Base-by-base conservation (phyloP, 1,284 basidiomycete genomes). In the Peniophora sp. region DNA sequence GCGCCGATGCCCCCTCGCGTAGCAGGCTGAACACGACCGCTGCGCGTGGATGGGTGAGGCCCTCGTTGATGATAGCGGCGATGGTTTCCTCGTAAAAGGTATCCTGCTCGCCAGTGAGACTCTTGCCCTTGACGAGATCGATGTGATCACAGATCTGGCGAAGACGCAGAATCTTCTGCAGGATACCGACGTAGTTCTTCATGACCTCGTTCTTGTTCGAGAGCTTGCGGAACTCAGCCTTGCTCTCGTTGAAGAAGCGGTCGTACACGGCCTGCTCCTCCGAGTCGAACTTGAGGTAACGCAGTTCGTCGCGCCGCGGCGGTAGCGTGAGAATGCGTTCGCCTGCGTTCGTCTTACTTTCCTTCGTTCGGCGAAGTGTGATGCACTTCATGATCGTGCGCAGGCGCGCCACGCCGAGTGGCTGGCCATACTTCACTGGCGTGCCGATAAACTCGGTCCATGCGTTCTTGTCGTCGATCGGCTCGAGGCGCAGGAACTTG, bases 91-190 rank as follows among this genome's bases (percentile, higher is more conserved):
- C 85, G 59, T 89, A 92, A 12, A 32, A 32, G 3, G 69, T 65
- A 36, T 73, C 68, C 51, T 66, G 70, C 34, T 71, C 73, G 49
- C 73, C 73, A 44, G 62, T 51, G 2, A 77, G 69, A 51, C 78
- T 78, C 57, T 92, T 92, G 55, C 84, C 83, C 63, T 89, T 78
- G 1, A 97, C 91, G 34, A 99, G 78, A 59, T 95, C 92, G 58
- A 85, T 90, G 69, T 99, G 95, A 64, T 97, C 92, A 70, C 97
- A 99, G 48, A 97, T 97, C 72, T 99, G 94, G 38, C 97, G 88
- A 36, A 99, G 78, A 9, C 92, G 89, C 50, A 97, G 73, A 52
- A 97, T 89, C 73, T 96, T 95, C 71, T 97, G 95, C 57, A 99
- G 69, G 59, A 99, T 97, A 49, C 94, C 93, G 53, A 97, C 96